Base-by-base conservation (phyloP, 306 rosid genomes). In the Fragaria nilgerrensis region DNA sequence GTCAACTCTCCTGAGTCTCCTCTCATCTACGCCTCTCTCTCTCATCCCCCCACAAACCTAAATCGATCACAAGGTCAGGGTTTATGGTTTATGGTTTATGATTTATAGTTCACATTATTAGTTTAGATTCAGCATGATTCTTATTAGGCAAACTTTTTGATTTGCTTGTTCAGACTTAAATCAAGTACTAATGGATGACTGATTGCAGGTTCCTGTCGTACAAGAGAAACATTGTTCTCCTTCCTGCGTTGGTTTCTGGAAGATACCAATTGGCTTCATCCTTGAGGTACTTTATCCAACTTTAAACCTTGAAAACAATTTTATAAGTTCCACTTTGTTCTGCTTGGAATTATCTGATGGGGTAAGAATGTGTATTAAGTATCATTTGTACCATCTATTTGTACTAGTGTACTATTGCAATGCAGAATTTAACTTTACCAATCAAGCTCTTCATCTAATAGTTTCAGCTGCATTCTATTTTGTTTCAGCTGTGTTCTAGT, bases 261-360 rank as follows among this genome's bases (percentile, higher is more conserved):
- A 95, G 88, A 92, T 95, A 53, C 97, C 98, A 49, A 95, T 97
- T 20, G 97, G 98, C 25, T 95, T 92, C 80, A 87, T 95, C 82
- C 87, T 84, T 39, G 97, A 92, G 98, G 98, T 95, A 85, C 41
- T 37, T 48, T 34, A 23, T 75, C 65, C 14, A 62, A 53, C 15
- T 77, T 70, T 67, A 41, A 7, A 13, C 63, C 48, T 19, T 75
- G 49, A 5, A 47, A 23, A 10, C 0, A 39, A 39, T 58, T 75
- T 78, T 50, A 25, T 78, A 17, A 23, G 22, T 37, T 79, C 9
- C 2, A 23, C 27, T 49, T 67, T 65, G 7, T 13, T 13, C 65
- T 72, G 19, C 79, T 3, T 76, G 32, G n/a, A 68, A 80, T 83
- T 77, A 77, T 81, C 74, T 41, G 36, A 75, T 79, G 98, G 97